phyloP scores from a whole-genome alignment of 2,329 filamentous ascomycete species.

The Claviceps sp. region DNA sequence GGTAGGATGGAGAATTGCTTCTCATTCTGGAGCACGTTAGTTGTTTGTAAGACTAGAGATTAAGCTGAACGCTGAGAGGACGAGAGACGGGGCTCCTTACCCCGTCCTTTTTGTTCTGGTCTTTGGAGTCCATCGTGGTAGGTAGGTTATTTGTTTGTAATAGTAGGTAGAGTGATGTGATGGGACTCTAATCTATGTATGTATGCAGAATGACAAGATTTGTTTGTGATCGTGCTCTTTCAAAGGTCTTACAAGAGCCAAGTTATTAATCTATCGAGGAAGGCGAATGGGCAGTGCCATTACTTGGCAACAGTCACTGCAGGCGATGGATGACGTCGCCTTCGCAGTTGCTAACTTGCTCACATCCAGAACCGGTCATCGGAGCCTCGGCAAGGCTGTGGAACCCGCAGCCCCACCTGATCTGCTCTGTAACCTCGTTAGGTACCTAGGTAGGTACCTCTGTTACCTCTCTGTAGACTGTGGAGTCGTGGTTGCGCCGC shows the following conservation, averaged over 20 bases:
- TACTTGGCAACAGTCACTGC: no score
- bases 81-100: background rate
- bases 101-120: conserved; percentile 9
- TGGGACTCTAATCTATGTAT: no score
- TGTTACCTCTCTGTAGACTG: no score
- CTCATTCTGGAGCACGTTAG: conserved; percentile 18
- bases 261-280: background rate
- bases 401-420: no score
- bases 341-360: background rate
- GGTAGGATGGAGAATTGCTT: conserved; percentile 33
- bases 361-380: background rate
- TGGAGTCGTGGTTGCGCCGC: no score
- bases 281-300: no score
- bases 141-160: no score
- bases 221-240: background rate
- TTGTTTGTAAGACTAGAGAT: background rate
- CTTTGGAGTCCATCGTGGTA: conserved; percentile 11
- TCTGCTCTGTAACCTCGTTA: no score
- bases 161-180: background rate
- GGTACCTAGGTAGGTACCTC: no score
- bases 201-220: background rate
- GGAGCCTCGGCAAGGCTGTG: no score
- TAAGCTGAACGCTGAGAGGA: background rate
- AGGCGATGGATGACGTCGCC: background rate
- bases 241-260: no score